Base-by-base conservation (phyloP, 2,329 filamentous ascomycete species). In the Apiospora malaysiana region DNA sequence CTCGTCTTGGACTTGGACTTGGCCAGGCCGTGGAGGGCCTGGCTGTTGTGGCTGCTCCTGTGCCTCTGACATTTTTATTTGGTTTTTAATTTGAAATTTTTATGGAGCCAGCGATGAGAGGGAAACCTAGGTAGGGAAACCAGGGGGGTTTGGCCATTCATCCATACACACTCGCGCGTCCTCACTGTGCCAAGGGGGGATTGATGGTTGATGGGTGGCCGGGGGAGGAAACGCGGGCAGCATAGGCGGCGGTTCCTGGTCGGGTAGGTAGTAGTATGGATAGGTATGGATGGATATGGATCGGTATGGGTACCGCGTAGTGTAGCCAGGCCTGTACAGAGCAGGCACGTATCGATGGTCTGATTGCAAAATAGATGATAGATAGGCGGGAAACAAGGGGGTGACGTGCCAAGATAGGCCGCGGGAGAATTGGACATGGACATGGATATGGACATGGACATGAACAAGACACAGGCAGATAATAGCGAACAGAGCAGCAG, bases 51-150 rank as follows among this genome's bases (percentile, higher is more conserved):
- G 56, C 56, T 40, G 56, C 56, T 63, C 56, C 56, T 63, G 56
- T 63, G 56, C 56, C 56, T 63, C 56, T 63, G 56, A 63, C 56
- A 63, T 63, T 63, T 63, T 63, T 63, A 63, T 63, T 63, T 63
- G 56, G 56, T 40, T 63, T 40, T 63, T 63, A 63, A 63, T 63
- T 63, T 63, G 56, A 40, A 63, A 63, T 40, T 63, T 63, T 63
- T 63, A 63, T 63, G 56, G 56, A 40, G 56, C 32, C 56, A 21
- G 18, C 56, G 56, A 63, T n/a, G 56, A 63, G 56, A 63, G 56
- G 56, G 56, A 63, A n/a, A 63, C 56, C 56, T 32, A 32, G 56
- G 56, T 32, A 32, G 56, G 56, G 56, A 63, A n/a, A 63, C 56
- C 56, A 63, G 56, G 56, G 56, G 23, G 56, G 56, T 32, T 40